A percentile compares a stretch with the other conserved stretches of the same genome.
These are phyloP conservation scores for Cyanophora paradoxa DNA, from an alignment of 78 protist genomes.

Conservation along the genomic window DNA sequence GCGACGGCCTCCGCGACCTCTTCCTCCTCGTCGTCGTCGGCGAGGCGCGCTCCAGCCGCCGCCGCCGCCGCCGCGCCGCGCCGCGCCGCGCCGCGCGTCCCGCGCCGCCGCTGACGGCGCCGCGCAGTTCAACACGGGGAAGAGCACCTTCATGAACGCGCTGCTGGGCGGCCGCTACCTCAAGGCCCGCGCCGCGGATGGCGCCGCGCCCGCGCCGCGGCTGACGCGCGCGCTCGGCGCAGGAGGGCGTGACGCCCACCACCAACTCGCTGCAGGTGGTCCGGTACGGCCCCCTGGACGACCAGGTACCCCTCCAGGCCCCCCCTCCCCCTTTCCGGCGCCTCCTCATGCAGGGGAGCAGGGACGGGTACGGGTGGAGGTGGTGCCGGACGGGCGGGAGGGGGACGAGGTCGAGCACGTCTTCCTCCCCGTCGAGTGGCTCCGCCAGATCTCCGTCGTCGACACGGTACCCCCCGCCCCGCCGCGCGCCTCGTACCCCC, in stretches of 20 bases:
- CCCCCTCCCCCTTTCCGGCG: not conserved
- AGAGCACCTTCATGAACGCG: not conserved
- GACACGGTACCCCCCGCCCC: no score
- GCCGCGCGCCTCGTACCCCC: no score
- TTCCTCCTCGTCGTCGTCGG: not conserved
- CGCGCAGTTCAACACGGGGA: not conserved
- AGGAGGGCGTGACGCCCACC: no score
- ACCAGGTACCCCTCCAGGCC: not conserved
- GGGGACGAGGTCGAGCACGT: no score
- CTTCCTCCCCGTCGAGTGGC: conserved; percentile 2
- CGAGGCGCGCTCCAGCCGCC: no score
- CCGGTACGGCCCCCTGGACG: not conserved
- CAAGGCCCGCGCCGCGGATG: no score
- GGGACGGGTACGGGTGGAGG: not conserved
- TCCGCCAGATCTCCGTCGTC: not conserved
- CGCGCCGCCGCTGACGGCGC: not conserved
- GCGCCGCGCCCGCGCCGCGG: no score
- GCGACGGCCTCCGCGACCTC: not conserved
- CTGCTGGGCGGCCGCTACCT: not conserved
- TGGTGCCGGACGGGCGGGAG: not conserved
- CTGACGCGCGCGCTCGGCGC: no score
- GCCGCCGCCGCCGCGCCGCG: no score
- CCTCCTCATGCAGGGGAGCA: not conserved
- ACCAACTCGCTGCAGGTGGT: not conserved
- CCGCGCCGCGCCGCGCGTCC: no score